phyloP scores from a whole-genome alignment of 2,329 filamentous ascomycete genomes.

The Botrytis elliptica region DNA sequence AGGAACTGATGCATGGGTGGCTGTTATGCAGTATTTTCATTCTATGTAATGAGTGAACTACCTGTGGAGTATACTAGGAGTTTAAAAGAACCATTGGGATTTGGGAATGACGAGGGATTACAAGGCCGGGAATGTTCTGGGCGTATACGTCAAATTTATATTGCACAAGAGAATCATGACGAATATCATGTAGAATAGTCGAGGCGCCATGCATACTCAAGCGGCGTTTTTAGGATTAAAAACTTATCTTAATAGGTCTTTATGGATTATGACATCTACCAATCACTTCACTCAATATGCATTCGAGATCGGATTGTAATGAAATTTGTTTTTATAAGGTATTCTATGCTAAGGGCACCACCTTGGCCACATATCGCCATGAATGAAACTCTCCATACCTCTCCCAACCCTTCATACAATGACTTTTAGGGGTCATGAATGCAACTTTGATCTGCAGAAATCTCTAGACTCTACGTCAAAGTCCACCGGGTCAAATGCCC shows the following conservation, averaged over 20 bases:
- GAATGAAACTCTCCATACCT: conserved; percentile 15
- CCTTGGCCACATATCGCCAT: conserved; percentile 4
- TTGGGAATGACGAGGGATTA: not conserved
- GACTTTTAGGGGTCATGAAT: conserved; percentile 5
- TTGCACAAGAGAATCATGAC: not conserved
- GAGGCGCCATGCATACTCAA: not conserved
- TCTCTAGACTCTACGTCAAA: conserved; percentile 25
- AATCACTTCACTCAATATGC: not conserved
- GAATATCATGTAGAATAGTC: not conserved
- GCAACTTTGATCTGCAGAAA: conserved; percentile 18
- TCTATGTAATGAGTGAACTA: not conserved
- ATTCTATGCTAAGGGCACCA: conserved; percentile 25
- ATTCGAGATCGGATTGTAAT: not conserved
- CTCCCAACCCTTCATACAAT: conserved; percentile 1
- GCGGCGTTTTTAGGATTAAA: not conserved
- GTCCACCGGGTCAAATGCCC: conserved; percentile 20
- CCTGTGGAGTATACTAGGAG: not conserved
- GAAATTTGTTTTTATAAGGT: conserved; percentile 17
- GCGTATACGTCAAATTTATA: not conserved
- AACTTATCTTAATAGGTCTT: not conserved
- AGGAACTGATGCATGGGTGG: not conserved
- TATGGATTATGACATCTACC: not conserved
- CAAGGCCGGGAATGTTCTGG: not conserved
- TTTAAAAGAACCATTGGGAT: not conserved
- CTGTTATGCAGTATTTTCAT: not conserved